Conservation (phyloP, 2,329 filamentous ascomycete species). For the Fusarium torulosum region DNA sequence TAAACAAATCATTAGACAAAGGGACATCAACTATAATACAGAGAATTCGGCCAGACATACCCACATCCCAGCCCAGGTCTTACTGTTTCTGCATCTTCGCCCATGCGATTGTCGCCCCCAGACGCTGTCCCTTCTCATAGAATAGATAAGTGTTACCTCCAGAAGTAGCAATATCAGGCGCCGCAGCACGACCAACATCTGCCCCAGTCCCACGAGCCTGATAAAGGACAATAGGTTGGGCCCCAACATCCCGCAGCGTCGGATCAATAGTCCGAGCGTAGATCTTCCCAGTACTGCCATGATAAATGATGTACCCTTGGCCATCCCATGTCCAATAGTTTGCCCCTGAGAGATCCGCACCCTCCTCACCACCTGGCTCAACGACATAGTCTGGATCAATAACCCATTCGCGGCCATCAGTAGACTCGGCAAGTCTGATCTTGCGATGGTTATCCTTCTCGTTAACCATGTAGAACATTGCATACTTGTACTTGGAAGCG, state of each 20-base stretch:
- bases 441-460: conserved; percentile 42
- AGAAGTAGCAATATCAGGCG: conserved; percentile 12
- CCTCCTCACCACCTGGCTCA: conserved; percentile 3
- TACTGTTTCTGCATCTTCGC: conserved; percentile 13
- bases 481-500: conserved; percentile 39
- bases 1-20: no score
- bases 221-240: conserved; percentile 20
- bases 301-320: conserved; percentile 26
- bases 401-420: conserved; percentile 39
- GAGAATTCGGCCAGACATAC: no score
- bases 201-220: conserved; percentile 9
- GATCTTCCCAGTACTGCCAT: conserved; percentile 10
- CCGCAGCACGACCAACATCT: conserved; percentile 15
- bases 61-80: not conserved
- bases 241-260: conserved; percentile 27
- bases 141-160: conserved; percentile 17
- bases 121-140: conserved; percentile 15
- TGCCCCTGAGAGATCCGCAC: conserved; percentile 16
- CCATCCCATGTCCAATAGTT: conserved; percentile 32
- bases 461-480: conserved; percentile 49
- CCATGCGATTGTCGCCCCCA: conserved; percentile 23
- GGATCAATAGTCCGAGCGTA: conserved; percentile 32
- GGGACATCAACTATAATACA: no score
- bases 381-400: conserved; percentile 30
- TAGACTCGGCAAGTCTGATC: conserved; percentile 45